Conservation (phyloP, 1,139 yeast species). For the Sugiyamaella pinicola region DNA sequence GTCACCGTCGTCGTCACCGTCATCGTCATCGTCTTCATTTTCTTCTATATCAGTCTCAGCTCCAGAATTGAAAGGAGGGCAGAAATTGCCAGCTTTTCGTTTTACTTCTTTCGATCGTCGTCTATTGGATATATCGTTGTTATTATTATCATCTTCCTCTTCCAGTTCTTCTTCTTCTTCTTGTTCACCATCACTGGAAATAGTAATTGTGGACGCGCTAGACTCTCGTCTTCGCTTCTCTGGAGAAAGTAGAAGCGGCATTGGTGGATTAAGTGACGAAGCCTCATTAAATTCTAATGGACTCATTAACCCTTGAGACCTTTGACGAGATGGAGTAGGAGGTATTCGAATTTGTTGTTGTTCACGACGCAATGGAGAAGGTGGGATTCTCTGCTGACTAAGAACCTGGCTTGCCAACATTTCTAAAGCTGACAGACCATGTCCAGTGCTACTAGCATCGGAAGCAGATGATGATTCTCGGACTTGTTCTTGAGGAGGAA, state of each 20-base stretch:
- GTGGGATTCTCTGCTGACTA: constrained; percentile 22
- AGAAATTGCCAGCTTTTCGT: background rate
- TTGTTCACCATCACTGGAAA: constrained; percentile 30
- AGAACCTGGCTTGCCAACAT: constrained; percentile 29
- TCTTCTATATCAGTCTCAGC: constrained; percentile 12
- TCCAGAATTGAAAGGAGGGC: background rate
- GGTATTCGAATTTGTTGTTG: constrained; percentile 17
- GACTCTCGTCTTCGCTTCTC: constrained; percentile 40
- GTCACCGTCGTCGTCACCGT: too few relatives aligned
- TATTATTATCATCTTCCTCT: constrained; percentile 16
- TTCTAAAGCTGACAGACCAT: constrained; percentile 33
- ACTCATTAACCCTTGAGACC: constrained; percentile 30
- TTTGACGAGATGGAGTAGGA: constrained; percentile 24
- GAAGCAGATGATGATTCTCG: constrained; percentile 14
- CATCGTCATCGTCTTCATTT: constrained; percentile 19
- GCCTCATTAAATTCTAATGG: constrained; percentile 29
- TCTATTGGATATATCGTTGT: background rate
- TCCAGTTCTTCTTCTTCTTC: constrained; percentile 23
- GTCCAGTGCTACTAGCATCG: constrained; percentile 29
- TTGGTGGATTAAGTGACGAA: constrained; percentile 11
- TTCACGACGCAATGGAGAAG: constrained; percentile 13
- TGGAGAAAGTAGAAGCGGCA: constrained; percentile 18
- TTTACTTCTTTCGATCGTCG: background rate
- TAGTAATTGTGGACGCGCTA: constrained; percentile 41
- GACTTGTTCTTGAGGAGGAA: constrained; percentile 2